Evolutionary conservation across 2,329 filamentous ascomycete species (phyloP), one percentile per base, ranked within the genome.

Genomic region (Pseudogymnoascus sp.): DNA sequence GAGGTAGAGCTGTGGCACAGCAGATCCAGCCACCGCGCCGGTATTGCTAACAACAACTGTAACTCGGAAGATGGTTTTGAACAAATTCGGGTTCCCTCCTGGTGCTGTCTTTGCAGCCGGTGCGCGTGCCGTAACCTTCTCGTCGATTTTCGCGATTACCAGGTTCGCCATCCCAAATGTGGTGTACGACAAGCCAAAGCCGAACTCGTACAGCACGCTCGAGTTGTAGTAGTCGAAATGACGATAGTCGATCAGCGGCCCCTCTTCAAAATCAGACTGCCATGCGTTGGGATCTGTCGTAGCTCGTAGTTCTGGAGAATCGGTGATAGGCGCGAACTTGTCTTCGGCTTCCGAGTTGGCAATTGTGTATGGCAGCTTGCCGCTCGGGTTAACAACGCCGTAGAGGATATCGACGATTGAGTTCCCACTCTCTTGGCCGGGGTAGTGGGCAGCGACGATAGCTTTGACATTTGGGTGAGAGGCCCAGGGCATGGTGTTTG

Each of bases 161-260:
- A 79, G 72, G n/a, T 75, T 72, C 3, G 79, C 76, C 68, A 80
- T 80, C 23, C 76, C 73, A 71, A 95, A 93, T 1, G 81, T 90
- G 0, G 90, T 90, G 79, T 93, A 96, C 5, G 84, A 88, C 14
- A 95, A 77, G 62, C 91, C 91, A 70, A 82, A 88, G 8, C 90
- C 90, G 69, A 93, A 95, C 71, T 92, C 89, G 75, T 86, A 93
- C 65, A 89, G 82, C 1, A 89, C 88, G 1, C 83, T 82, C 67
- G 83, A 75, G 62, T 78, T 75, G 5, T 66, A 60, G 31, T 60
- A 80, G 77, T 93, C 90, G 61, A 93, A 90, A 68, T 86, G 79
- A 21, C 87, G 83, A 77, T 91, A 90, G 75, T 93, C 90, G 70
- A 95, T 91, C 73, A 91, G 89, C 61, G 88, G 80, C 8, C 90